These are phyloP conservation scores for Candida sp. DNA, from an alignment of 1,139 yeast genomes.

Conservation along the genomic window DNA sequence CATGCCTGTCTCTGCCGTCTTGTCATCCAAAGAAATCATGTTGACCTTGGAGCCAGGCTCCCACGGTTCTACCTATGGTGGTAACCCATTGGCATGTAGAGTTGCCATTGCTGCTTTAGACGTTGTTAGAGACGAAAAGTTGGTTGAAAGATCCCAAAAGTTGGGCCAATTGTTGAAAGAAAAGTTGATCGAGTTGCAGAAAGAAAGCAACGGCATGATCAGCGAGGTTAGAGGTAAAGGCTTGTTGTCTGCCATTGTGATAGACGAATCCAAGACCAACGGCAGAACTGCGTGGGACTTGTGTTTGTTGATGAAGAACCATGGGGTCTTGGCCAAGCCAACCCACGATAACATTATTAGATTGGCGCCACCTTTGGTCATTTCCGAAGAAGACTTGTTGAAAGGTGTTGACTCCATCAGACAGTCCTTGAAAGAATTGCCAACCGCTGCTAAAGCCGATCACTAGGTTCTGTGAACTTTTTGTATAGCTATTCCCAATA, in stretches of 20 bases:
- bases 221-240: slow-evolving; percentile 96
- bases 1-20: slow-evolving; percentile 88
- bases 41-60: slow-evolving; percentile 92
- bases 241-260: slow-evolving; percentile 87
- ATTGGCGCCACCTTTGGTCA: slow-evolving; percentile 95
- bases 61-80: slow-evolving; percentile 98
- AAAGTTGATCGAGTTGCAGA: slow-evolving; percentile 67
- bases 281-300: slow-evolving; percentile 98
- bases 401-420: slow-evolving; percentile 81
- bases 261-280: slow-evolving; percentile 81
- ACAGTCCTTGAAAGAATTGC: slow-evolving; percentile 61
- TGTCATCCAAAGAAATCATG: slow-evolving; percentile 90
- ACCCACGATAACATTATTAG: slow-evolving; percentile 97
- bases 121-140: slow-evolving; percentile 86
- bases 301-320: slow-evolving; percentile 85
- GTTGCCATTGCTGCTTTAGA: slow-evolving; percentile 95
- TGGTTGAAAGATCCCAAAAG: slow-evolving; percentile 76
- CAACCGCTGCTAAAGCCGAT: slow-evolving; percentile 50
- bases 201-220: slow-evolving; percentile 70
- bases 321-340: slow-evolving; percentile 95
- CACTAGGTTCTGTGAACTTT: slow-evolving; percentile 28
- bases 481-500: not conserved
- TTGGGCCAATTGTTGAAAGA: slow-evolving; percentile 74
- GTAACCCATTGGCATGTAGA: slow-evolving; percentile 94
- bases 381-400: slow-evolving; percentile 82